Evolutionary conservation across 352 stramenopile species (phyloP), one percentile per base, ranked within the genome.

Genomic region (Phytophthora tentaculata): DNA sequence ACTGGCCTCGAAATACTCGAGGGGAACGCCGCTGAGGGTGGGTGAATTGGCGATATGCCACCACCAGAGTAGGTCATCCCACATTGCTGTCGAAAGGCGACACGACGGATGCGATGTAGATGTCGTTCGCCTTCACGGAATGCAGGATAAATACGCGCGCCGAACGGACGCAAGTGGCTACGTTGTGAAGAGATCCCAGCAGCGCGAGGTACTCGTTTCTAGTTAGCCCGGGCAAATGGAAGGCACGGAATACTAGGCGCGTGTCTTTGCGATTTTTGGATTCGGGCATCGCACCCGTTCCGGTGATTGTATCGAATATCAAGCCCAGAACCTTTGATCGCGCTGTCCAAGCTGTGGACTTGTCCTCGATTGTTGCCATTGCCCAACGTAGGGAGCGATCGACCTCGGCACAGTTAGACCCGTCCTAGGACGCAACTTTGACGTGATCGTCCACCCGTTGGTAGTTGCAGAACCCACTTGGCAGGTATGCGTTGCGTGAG

Each of bases 381-480:
- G 62, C 62, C 29, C 19, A 59, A 2, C 62, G 39, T 6, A 69
- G 53, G 0, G 62, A 58, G 4, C 49, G 26, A 10, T 35, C 60
- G 28, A 8, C 26, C 10, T 64, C 57, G 10, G 8, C 13, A 16
- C 28, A 50, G 16, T 44, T 64, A 14, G 26, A 13, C n/a, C 17
- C 19, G 43, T 23, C 14, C 7, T 55, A 9, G 8, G 19, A n/a
- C 2, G 41, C 26, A 0, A 55, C 50, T 8, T 59, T 60, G 23
- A 64, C 20, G 29, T 69, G 62, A 16, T 64, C 48, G n/a, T 69
- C 62, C n/a, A 64, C 45, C 48, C 55, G 63, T 39, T 69, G 62
- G 28, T 56, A 56, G 16, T 49, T 64, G 54, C 56, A 64, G 6
- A 60, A 58, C 8, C 54, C 37, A 20, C 6, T 49, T 5, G 28